phyloP scores from a whole-genome alignment of 2,329 filamentous ascomycete species.

The Teratosphaeria zuluensis region DNA sequence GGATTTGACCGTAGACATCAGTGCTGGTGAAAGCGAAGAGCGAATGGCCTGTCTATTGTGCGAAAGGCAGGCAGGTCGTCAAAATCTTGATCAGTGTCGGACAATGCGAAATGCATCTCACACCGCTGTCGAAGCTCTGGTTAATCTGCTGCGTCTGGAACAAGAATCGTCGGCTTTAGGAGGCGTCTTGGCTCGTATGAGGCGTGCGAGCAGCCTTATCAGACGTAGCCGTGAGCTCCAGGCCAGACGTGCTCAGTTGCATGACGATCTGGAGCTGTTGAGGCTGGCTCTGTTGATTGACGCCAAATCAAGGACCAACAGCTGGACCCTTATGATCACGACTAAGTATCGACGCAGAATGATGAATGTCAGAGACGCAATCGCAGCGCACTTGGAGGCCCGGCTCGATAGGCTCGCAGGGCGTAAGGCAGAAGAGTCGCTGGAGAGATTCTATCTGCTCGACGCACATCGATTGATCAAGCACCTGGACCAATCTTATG shows the following conservation, averaged over 20 bases:
- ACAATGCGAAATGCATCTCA: neutral
- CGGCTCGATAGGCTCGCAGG: neutral
- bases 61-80: neutral
- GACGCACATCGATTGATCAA: neutral
- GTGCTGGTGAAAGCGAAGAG: too few relatives aligned
- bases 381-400: neutral
- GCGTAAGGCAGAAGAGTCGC: neutral
- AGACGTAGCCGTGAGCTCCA: neutral
- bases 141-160: neutral
- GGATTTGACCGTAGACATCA: too few relatives aligned
- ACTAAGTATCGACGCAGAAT: neutral
- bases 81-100: neutral
- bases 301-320: neutral
- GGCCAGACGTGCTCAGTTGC: neutral
- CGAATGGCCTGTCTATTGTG: neutral
- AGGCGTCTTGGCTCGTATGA: neutral
- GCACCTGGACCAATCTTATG: neutral
- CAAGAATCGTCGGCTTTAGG: neutral
- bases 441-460: neutral
- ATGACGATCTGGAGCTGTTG: neutral
- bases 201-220: neutral
- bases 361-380: neutral
- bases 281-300: neutral
- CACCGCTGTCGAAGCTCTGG: neutral
- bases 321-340: neutral